phyloP scores from a whole-genome alignment of 73 alveolate species.

The Tetrahymena malaccensis region DNA sequence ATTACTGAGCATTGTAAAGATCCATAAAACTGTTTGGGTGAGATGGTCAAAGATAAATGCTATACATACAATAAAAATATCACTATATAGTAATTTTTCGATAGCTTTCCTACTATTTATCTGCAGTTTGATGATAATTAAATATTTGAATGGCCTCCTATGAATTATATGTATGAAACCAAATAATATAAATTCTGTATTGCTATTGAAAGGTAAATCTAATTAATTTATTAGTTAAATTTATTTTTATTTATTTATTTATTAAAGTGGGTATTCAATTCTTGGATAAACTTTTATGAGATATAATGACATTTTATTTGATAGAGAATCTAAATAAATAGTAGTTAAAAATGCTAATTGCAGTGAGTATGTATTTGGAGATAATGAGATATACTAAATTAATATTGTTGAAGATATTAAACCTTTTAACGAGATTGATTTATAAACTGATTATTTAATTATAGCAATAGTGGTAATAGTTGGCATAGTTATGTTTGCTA shows the following conservation, averaged over 20 bases:
- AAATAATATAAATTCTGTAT: neutral
- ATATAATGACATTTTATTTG: neutral
- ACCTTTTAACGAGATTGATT: neutral
- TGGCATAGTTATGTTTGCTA: neutral
- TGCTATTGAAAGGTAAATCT: neutral
- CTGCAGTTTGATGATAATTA: neutral
- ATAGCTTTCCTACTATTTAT: neutral
- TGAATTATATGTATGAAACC: neutral
- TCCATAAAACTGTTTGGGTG: neutral
- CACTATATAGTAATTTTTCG: neutral
- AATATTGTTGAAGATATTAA: neutral
- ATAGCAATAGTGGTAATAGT: neutral
- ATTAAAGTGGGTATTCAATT: neutral
- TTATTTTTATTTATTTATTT: neutral
- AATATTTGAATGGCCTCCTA: neutral
- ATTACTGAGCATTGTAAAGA: neutral
- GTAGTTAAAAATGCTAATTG: neutral
- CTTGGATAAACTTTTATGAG: neutral
- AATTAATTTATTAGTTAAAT: no score
- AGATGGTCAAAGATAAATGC: neutral
- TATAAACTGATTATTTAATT: neutral
- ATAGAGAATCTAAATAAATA: neutral
- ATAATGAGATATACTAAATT: neutral
- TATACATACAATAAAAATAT: neutral
- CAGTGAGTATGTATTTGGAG: neutral